phyloP scores from a whole-genome alignment of 345 rosid genomes.

The Leavenworthia alabamica region DNA sequence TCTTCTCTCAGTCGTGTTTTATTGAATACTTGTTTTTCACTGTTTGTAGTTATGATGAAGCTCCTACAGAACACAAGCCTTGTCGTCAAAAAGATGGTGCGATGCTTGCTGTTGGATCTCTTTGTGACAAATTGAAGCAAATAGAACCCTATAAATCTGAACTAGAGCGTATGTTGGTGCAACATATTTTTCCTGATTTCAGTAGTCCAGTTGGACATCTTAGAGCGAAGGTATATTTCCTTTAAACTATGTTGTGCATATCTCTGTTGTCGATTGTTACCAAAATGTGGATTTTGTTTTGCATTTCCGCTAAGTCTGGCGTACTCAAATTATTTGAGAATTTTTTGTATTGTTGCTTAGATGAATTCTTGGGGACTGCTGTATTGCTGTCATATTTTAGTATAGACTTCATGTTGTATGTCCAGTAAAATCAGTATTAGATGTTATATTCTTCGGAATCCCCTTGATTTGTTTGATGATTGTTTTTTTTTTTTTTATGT shows the following conservation, averaged over 20 bases:
- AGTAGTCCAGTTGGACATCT: constrained; percentile 83
- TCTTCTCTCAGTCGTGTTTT: constrained; percentile 1
- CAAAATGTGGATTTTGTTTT: neutral
- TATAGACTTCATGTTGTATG: neutral
- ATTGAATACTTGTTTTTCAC: constrained; percentile 4
- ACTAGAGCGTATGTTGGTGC: constrained; percentile 82
- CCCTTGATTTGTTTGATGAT: constrained; percentile 1
- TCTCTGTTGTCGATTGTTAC: neutral
- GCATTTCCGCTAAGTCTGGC: neutral
- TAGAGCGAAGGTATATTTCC: constrained; percentile 69
- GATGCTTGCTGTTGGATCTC: constrained; percentile 94
- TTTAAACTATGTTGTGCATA: constrained; percentile 10
- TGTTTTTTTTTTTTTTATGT: neutral
- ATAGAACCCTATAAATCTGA: constrained; percentile 89
- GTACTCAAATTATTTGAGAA: constrained; percentile 1
- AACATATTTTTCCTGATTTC: constrained; percentile 90
- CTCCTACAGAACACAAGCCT: constrained; percentile 65
- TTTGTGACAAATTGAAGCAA: constrained; percentile 93
- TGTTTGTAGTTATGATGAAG: constrained; percentile 64
- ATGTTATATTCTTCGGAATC: neutral
- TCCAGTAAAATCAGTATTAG: constrained; percentile 8
- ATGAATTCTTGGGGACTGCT: neutral
- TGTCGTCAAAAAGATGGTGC: constrained; percentile 97
- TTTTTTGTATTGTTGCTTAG: neutral
- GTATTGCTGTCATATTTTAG: neutral